A percentile compares a stretch with the other conserved stretches of the same genome.
phyloP scores from a whole-genome alignment of 306 rosid species.

The Glycine tomentella region DNA sequence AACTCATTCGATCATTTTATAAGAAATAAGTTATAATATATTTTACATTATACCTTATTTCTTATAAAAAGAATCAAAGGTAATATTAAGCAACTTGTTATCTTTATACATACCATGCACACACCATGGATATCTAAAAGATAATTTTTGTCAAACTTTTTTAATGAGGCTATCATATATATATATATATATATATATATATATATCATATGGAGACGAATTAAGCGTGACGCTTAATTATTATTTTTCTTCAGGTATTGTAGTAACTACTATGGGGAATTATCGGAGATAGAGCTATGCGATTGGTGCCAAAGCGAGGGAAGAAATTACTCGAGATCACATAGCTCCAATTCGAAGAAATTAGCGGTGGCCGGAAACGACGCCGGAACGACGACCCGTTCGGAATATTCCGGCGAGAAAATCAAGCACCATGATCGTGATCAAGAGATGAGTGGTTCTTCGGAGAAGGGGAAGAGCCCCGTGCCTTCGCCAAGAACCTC shows the following conservation, averaged over 20 bases:
- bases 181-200: too few relatives aligned
- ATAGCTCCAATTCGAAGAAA: conserved; percentile 59
- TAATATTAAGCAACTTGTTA: neutral
- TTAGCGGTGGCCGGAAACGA: conserved; percentile 21
- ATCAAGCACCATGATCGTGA: conserved; percentile 66
- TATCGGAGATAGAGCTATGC: conserved; percentile 64
- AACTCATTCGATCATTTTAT: too few relatives aligned
- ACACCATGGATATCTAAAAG: too few relatives aligned
- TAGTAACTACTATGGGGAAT: conserved; percentile 76
- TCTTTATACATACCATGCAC: neutral
- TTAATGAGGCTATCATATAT: neutral
- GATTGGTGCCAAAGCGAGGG: conserved; percentile 92
- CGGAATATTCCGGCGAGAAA: conserved; percentile 66
- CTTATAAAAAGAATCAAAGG: too few relatives aligned
- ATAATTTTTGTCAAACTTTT: neutral
- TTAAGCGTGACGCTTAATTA: neutral
- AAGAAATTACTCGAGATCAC: conserved; percentile 49
- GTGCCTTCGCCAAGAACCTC: conserved; percentile 78
- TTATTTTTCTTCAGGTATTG: conserved; percentile 62
- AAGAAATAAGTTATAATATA: too few relatives aligned
- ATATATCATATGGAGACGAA: too few relatives aligned
- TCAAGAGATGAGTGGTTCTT: conserved; percentile 41
- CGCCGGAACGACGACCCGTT: conserved; percentile 49
- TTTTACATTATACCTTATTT: too few relatives aligned
- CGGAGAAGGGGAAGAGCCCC: conserved; percentile 59